phyloP scores from a whole-genome alignment of 352 stramenopile genomes.

The Phytophthora pisi region DNA sequence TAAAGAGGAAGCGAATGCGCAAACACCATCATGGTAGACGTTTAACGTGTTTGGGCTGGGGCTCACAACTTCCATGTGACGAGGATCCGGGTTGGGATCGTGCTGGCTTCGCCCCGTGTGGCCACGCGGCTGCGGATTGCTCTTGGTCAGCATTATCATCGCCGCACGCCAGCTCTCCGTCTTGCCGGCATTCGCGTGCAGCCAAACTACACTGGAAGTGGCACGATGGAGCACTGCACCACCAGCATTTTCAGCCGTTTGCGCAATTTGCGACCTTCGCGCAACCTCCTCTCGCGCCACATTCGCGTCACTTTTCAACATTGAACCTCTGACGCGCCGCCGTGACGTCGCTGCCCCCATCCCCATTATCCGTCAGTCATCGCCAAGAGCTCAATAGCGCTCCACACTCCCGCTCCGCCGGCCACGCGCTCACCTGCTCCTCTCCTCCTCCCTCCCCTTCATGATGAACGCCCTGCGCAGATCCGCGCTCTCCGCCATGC shows the following conservation, averaged over 20 bases:
- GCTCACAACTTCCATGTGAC: conserved; percentile 19
- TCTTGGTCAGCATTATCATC: not conserved
- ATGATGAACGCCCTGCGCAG: conserved; percentile 32
- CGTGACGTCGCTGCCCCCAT: conserved; percentile 14
- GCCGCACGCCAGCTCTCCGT: not conserved
- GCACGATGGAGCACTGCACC: conserved; percentile 2
- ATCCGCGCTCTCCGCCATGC: conserved; percentile 3
- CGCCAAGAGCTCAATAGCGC: conserved; percentile 6
- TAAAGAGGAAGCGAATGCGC: conserved; percentile 23
- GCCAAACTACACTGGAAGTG: too few species aligned
- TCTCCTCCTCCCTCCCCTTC: not conserved
- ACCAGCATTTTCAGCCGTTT: conserved; percentile 31
- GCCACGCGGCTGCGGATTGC: not conserved
- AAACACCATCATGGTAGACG: conserved; percentile 35
- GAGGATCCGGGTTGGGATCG: conserved; percentile 10
- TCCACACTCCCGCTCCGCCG: conserved; percentile 3
- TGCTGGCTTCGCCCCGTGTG: not conserved
- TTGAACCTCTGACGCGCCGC: conserved; percentile 9
- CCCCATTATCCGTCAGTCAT: not conserved
- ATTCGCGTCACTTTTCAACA: not conserved
- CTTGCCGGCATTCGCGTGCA: not conserved
- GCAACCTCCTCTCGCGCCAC: conserved; percentile 9
- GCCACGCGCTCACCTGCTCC: not conserved
- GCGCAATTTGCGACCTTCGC: conserved; percentile 42
- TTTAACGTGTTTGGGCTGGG: too few species aligned